These are phyloP conservation scores for Metschnikowia santaceciliae DNA, from an alignment of 805 yeast genomes.

Conservation along the genomic window DNA sequence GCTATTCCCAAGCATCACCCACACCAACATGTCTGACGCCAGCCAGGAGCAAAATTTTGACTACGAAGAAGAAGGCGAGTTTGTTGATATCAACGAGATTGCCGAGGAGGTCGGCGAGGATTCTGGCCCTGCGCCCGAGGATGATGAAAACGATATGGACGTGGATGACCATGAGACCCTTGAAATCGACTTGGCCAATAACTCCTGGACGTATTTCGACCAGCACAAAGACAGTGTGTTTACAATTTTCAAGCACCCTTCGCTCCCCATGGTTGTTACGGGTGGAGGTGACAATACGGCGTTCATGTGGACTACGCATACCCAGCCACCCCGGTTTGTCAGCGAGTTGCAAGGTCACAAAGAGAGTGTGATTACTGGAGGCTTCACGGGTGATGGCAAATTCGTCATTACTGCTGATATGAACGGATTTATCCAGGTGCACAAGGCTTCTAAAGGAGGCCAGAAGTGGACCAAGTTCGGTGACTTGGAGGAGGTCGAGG, in stretches of 20 bases:
- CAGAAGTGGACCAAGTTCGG: conserved; percentile 74
- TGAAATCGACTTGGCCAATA: conserved; percentile 85
- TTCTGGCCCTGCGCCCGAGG: conserved; percentile 32
- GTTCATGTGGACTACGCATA: conserved; percentile 87
- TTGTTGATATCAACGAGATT: conserved; percentile 41
- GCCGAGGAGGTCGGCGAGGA: conserved; percentile 32
- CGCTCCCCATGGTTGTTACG: conserved; percentile 76
- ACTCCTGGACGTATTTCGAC: conserved; percentile 87
- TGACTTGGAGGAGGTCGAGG: conserved; percentile 83
- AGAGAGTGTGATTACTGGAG: conserved; percentile 84
- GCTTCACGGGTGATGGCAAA: conserved; percentile 78
- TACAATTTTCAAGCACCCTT: conserved; percentile 78
- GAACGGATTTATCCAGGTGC: conserved; percentile 81
- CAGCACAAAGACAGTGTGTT: conserved; percentile 85
- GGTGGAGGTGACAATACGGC: conserved; percentile 96
- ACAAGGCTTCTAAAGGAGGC: conserved; percentile 69
- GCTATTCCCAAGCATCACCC: background rate
- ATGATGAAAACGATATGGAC: conserved; percentile 39
- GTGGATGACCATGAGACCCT: conserved; percentile 41
- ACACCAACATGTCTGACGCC: conserved; percentile 13
- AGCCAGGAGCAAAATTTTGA: conserved; percentile 9
- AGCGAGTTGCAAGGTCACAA: conserved; percentile 75
- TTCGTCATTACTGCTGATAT: conserved; percentile 88
- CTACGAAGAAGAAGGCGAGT: conserved; percentile 25
- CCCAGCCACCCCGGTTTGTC: conserved; percentile 77